Conservation (phyloP, 495 filamentous ascomycete genomes). For the Penicillium lagena region DNA sequence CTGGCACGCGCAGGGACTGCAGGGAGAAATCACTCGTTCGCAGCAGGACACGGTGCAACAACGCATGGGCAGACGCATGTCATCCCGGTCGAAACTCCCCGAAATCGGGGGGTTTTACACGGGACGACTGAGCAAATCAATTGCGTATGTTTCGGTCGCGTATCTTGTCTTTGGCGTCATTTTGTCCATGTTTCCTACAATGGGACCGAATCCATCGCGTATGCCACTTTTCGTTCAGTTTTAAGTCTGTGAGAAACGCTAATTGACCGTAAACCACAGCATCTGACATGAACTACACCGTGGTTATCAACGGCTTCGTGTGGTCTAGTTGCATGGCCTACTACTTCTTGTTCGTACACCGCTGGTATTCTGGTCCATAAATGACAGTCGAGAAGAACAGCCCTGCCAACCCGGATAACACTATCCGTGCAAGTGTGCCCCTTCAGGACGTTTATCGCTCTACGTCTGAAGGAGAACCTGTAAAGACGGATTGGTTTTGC, state of each 20-base stretch:
- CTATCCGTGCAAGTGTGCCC: background rate
- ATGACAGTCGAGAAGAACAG: slow-evolving; percentile 50
- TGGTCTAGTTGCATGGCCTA: slow-evolving; percentile 57
- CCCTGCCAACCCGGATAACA: slow-evolving; percentile 1
- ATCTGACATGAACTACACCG: slow-evolving; percentile 58
- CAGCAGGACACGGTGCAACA: too few relatives aligned
- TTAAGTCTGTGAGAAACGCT: slow-evolving; percentile 1
- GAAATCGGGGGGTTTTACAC: too few relatives aligned
- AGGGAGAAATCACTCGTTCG: too few relatives aligned
- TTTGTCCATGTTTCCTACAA: slow-evolving; percentile 53
- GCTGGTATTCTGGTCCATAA: slow-evolving; percentile 70
- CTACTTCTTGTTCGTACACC: slow-evolving; percentile 57
- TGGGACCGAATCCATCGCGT: slow-evolving; percentile 49
- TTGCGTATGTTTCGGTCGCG: slow-evolving; percentile 46
- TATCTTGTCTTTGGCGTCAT: slow-evolving; percentile 52
- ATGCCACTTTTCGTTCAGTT: slow-evolving; percentile 5
- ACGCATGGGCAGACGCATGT: too few relatives aligned
- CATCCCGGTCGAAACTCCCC: too few relatives aligned
- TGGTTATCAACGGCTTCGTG: slow-evolving; percentile 58
- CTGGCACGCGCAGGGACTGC: too few relatives aligned
- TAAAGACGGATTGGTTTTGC: slow-evolving; percentile 1
- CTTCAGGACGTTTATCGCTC: background rate
- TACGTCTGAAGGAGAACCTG: too few relatives aligned
- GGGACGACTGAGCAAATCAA: slow-evolving; percentile 37
- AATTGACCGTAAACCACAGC: slow-evolving; percentile 15